Conservation (phyloP, 2,329 filamentous ascomycete species). For the Beauveria medogensis region DNA sequence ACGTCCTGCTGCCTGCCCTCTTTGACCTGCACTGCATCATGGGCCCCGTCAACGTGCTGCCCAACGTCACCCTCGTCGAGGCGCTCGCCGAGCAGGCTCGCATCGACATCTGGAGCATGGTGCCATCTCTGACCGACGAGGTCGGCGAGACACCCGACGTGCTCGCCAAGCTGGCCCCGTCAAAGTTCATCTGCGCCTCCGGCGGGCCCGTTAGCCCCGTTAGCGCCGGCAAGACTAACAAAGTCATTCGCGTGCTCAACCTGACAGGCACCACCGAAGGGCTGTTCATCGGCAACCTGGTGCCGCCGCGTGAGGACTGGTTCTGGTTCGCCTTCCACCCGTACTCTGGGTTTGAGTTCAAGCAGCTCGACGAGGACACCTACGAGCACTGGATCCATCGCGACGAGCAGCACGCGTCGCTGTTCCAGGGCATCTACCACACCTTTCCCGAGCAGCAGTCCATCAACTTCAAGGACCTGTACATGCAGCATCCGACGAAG, state of each 20-base stretch:
- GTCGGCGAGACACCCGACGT: slow-evolving; percentile 23
- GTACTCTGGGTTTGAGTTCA: slow-evolving; percentile 27
- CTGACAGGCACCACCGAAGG: slow-evolving; percentile 27
- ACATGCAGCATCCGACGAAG: slow-evolving; percentile 20
- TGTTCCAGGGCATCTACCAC: slow-evolving; percentile 27
- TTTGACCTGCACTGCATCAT: slow-evolving; percentile 28
- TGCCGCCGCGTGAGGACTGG: slow-evolving; percentile 21
- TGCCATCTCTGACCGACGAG: slow-evolving; percentile 28
- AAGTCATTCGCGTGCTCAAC: slow-evolving; percentile 25
- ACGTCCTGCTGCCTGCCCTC: slow-evolving; percentile 30
- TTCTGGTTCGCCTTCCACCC: slow-evolving; percentile 27
- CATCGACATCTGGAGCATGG: slow-evolving; percentile 31
- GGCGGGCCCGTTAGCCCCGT: slow-evolving; percentile 24
- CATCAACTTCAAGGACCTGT: slow-evolving; percentile 24
- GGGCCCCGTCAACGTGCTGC: slow-evolving; percentile 26
- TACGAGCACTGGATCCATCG: slow-evolving; percentile 27
- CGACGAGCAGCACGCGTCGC: slow-evolving; percentile 19
- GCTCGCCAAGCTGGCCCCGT: slow-evolving; percentile 21
- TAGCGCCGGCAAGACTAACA: slow-evolving; percentile 22
- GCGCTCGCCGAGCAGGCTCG: slow-evolving; percentile 23
- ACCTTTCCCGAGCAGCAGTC: slow-evolving; percentile 22
- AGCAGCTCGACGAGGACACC: slow-evolving; percentile 20
- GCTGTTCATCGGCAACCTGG: slow-evolving; percentile 26
- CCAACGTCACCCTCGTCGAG: slow-evolving; percentile 28
- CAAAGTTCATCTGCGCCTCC: slow-evolving; percentile 30